A percentile compares a stretch with the other conserved stretches of the same genome.
Conservation (phyloP, 169 alveolate species). For the Plasmodium vivax region DNA sequence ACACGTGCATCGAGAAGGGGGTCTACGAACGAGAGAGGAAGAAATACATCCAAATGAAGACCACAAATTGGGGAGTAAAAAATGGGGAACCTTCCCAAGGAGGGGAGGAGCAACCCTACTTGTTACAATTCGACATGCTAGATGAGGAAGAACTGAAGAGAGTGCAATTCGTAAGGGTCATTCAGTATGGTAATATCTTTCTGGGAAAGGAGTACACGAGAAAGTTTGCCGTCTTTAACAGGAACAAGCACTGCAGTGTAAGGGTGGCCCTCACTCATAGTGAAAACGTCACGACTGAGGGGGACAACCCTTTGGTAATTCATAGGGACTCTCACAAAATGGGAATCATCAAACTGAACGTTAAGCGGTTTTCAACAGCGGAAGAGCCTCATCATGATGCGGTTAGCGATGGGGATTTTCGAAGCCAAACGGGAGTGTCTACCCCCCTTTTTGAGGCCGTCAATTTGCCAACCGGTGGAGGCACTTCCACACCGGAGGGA, state of each 20-base stretch:
- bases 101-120: background rate
- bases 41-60: constrained; percentile 38
- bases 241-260: constrained; percentile 2
- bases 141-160: constrained; percentile 22
- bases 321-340: background rate
- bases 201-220: constrained; percentile 1
- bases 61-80: background rate
- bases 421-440: background rate
- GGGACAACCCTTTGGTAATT: background rate
- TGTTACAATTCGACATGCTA: background rate
- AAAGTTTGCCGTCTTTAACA: constrained; percentile 6
- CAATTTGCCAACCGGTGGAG: background rate
- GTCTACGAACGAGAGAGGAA: constrained; percentile 38
- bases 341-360: background rate
- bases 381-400: background rate
- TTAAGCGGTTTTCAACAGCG: background rate
- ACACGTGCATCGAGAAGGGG: constrained; percentile 10
- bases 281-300: constrained; percentile 1
- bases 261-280: constrained; percentile 8
- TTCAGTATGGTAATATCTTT: constrained; percentile 12
- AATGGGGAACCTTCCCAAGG: background rate
- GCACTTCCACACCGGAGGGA: background rate
- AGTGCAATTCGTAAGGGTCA: constrained; percentile 14
- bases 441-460: background rate
- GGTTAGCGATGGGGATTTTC: background rate